phyloP scores from a whole-genome alignment of 495 filamentous ascomycete genomes.

The Aspergillus conjunctus region DNA sequence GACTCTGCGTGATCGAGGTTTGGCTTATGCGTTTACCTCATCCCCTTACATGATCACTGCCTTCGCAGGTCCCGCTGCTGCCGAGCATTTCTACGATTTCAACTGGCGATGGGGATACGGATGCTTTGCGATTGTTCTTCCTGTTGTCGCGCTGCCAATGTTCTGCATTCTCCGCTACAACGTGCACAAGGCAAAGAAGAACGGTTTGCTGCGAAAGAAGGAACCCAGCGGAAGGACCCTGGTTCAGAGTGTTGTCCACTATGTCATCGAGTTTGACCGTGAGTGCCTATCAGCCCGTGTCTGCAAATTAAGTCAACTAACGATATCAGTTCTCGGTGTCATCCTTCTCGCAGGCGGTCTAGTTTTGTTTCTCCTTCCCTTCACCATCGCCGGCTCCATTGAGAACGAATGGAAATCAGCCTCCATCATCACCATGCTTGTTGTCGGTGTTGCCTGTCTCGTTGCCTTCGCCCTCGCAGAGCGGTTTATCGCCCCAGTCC shows the following conservation, averaged over 20 bases:
- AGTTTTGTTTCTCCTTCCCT: conserved; percentile 62
- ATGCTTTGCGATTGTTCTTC: conserved; percentile 59
- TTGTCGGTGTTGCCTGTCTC: conserved; percentile 56
- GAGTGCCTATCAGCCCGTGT: conserved; percentile 15
- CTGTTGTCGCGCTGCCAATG: conserved; percentile 54
- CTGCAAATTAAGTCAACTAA: neutral
- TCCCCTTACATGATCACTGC: conserved; percentile 56
- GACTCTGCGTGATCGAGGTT: conserved; percentile 56
- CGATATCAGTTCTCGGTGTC: conserved; percentile 50
- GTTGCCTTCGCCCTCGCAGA: conserved; percentile 61
- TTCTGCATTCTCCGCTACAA: conserved; percentile 51
- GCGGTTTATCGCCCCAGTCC: conserved; percentile 51
- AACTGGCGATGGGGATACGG: conserved; percentile 66
- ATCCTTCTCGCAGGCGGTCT: conserved; percentile 59
- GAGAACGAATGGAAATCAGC: conserved; percentile 49
- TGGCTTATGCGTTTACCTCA: conserved; percentile 59
- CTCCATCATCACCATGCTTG: conserved; percentile 56
- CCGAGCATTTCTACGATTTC: conserved; percentile 50
- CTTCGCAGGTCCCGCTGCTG: conserved; percentile 30
- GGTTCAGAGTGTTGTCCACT: conserved; percentile 48
- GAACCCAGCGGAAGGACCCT: conserved; percentile 41
- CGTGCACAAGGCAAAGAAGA: conserved; percentile 55
- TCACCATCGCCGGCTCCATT: conserved; percentile 53
- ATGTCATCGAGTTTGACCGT: conserved; percentile 62
- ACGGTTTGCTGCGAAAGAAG: conserved; percentile 36